Conservation (phyloP, 768 basidiomycete species). For the Pleurotus giganteus region DNA sequence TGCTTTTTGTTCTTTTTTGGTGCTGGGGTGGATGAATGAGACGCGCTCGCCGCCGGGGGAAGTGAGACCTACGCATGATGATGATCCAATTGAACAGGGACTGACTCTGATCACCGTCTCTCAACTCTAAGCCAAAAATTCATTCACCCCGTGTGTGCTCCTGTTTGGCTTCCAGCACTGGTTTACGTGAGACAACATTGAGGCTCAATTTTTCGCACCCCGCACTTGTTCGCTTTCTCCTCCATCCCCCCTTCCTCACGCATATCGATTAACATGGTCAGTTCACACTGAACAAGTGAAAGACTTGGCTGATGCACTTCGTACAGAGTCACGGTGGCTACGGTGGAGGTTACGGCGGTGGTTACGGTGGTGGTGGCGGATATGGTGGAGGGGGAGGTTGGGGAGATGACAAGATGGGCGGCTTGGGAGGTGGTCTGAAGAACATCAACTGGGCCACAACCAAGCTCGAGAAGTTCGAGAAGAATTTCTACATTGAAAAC, state of each 20-base stretch:
- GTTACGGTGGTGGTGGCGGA: conserved; percentile 44
- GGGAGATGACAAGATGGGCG: conserved; percentile 70
- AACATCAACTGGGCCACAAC: conserved; percentile 81
- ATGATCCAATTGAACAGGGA: conserved; percentile 1
- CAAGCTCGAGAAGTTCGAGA: conserved; percentile 86
- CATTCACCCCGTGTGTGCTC: background rate
- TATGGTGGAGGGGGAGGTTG: conserved; percentile 55
- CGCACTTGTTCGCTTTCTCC: conserved; percentile 1
- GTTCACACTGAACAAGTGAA: background rate
- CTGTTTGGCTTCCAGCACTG: background rate
- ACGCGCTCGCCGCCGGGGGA: background rate
- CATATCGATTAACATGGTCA: background rate
- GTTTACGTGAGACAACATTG: background rate
- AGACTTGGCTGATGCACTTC: background rate
- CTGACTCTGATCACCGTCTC: too few species aligned
- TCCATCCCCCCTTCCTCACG: background rate
- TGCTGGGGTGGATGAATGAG: conserved; percentile 40
- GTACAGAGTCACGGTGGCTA: conserved; percentile 44
- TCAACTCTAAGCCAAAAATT: too few species aligned
- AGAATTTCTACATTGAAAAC: conserved; percentile 96
- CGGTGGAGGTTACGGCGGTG: conserved; percentile 35
- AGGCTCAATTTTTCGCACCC: conserved; percentile 3
- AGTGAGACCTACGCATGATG: conserved; percentile 16
- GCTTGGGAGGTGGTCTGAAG: conserved; percentile 79
- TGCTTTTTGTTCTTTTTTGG: conserved; percentile 93